Evolutionary conservation across 768 basidiomycete genomes (phyloP).

Genomic region (Thelephora aurantiotincta): DNA sequence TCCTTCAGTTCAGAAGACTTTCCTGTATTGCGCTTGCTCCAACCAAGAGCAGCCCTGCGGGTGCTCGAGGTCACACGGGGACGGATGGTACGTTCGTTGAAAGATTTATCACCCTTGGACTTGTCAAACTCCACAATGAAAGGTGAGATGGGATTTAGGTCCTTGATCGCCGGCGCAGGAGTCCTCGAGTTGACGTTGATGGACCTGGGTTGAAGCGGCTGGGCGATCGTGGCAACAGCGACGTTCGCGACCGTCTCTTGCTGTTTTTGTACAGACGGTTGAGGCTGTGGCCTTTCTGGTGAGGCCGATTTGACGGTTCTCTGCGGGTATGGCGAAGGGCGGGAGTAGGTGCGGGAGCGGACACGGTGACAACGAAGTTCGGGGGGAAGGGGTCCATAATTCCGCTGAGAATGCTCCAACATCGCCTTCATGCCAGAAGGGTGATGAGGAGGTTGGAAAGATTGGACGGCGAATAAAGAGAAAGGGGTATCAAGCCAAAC

Average conservation of each 20-base stretch:
- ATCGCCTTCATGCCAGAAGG: conserved; percentile 58
- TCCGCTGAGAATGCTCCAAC: conserved; percentile 58
- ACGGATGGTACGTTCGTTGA: conserved; percentile 20
- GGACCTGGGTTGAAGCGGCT: conserved; percentile 18
- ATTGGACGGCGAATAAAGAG: conserved; percentile 57
- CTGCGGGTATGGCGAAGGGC: conserved; percentile 60
- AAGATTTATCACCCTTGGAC: conserved; percentile 21
- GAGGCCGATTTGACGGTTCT: conserved; percentile 34
- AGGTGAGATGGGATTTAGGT: conserved; percentile 29
- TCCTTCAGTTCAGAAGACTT: conserved; percentile 31
- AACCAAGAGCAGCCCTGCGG: conserved; percentile 43
- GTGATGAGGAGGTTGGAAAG: conserved; percentile 56
- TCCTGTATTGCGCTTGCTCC: conserved; percentile 46
- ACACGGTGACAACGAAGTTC: conserved; percentile 49
- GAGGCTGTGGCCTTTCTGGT: conserved; percentile 22
- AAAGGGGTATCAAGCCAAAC: conserved; percentile 61
- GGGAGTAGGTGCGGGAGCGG: conserved; percentile 55
- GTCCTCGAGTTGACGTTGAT: conserved; percentile 13
- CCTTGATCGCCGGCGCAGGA: conserved; percentile 22
- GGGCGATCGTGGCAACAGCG: conserved; percentile 6
- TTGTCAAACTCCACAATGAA: conserved; percentile 21
- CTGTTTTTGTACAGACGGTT: conserved; percentile 9
- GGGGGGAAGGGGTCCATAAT: conserved; percentile 57
- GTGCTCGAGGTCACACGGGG: conserved; percentile 41
- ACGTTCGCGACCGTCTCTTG: conserved; percentile 7